Evolutionary conservation across 208 protist species (phyloP).

Genomic region (Angomonas ambiguus): DNA sequence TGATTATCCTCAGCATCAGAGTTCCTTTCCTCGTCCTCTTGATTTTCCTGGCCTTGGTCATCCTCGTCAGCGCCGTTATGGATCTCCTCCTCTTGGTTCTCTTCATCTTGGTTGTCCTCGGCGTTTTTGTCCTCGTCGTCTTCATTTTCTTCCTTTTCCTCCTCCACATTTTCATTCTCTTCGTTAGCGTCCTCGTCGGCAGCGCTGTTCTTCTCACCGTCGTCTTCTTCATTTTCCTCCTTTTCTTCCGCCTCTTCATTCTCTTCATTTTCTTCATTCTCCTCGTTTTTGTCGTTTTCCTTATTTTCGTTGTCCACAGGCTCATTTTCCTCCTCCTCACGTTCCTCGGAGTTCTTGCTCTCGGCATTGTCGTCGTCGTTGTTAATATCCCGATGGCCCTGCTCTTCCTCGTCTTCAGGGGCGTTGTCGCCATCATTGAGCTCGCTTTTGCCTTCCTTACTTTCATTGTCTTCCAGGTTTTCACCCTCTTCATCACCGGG

Average conservation of each 20-base stretch:
- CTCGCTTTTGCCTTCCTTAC: neutral
- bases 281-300: conserved; percentile 13
- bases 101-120: neutral
- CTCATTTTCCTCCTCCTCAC: neutral
- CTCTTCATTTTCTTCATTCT: conserved; percentile 14
- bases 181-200: conserved; percentile 4
- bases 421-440: neutral
- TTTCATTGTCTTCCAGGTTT: neutral
- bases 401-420: conserved; percentile 24
- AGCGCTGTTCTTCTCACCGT: conserved; percentile 13
- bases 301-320: conserved; percentile 21
- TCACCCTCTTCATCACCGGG: conserved; percentile 1
- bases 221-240: conserved; percentile 10
- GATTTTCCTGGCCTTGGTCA: neutral
- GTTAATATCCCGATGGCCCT: conserved; percentile 6
- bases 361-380: neutral
- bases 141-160: neutral
- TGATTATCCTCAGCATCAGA: conserved; percentile 3
- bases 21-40: conserved; percentile 16
- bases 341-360: conserved; percentile 9
- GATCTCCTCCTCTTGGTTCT: conserved; percentile 6
- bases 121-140: neutral
- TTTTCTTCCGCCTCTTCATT: neutral
- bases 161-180: neutral
- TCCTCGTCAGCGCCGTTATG: conserved; percentile 3